Evolutionary conservation across 2,329 filamentous ascomycete genomes (phyloP).

Genomic region (Chalara sp.): DNA sequence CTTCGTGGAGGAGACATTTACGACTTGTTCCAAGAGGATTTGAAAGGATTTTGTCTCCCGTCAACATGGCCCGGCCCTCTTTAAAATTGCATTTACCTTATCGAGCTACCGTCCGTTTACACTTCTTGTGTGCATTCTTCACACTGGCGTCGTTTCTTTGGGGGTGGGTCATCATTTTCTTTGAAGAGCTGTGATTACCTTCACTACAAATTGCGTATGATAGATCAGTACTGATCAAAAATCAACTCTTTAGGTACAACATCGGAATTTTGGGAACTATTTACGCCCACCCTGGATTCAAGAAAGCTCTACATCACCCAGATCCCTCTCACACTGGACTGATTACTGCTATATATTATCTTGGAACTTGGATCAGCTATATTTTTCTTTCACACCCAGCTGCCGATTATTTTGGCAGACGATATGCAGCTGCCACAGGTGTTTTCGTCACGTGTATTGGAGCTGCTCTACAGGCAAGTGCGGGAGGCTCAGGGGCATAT

Average conservation of each 20-base stretch:
- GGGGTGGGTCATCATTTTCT: constrained; percentile 36
- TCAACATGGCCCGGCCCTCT: no score
- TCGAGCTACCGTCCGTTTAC: constrained; percentile 29
- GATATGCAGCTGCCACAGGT: constrained; percentile 42
- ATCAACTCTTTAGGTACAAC: constrained; percentile 38
- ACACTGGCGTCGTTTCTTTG: constrained; percentile 49
- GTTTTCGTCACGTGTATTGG: constrained; percentile 41
- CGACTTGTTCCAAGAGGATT: no score
- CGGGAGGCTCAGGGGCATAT: constrained; percentile 34
- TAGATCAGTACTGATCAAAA: not conserved
- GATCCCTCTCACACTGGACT: constrained; percentile 40
- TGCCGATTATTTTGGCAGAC: constrained; percentile 44
- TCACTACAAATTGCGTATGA: not conserved
- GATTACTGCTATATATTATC: constrained; percentile 51
- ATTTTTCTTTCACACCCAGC: constrained; percentile 45
- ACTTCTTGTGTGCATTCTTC: constrained; percentile 43
- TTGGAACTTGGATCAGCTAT: constrained; percentile 49
- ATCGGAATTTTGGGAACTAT: constrained; percentile 50
- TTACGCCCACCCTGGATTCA: constrained; percentile 49
- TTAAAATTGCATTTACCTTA: not conserved
- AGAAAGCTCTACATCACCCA: constrained; percentile 37
- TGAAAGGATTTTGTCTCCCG: no score
- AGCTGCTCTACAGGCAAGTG: constrained; percentile 39
- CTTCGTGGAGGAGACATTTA: no score
- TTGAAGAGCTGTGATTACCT: not conserved